Conservation (phyloP, 1,284 basidiomycete genomes). For the Somion occarium region DNA sequence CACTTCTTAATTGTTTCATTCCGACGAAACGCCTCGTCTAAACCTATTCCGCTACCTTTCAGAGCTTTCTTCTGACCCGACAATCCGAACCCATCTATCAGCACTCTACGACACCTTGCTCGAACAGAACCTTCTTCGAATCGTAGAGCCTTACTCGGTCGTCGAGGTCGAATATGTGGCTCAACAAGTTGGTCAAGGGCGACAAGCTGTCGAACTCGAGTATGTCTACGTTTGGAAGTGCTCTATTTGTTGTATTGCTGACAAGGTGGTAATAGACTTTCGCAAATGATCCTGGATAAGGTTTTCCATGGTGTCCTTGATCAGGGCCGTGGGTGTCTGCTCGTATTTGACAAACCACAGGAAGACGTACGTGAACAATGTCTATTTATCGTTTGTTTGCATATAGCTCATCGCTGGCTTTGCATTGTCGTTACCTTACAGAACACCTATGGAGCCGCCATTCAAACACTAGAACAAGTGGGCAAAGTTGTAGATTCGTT, state of each 20-base stretch:
- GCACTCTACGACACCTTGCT: slow-evolving; percentile 93
- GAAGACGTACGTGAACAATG: slow-evolving; percentile 72
- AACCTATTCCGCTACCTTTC: too few species aligned
- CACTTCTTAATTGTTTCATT: not conserved
- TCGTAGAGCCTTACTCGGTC: slow-evolving; percentile 93
- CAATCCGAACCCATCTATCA: slow-evolving; percentile 91
- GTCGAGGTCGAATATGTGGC: slow-evolving; percentile 92
- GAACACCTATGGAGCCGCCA: slow-evolving; percentile 84
- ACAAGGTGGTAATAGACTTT: slow-evolving; percentile 52
- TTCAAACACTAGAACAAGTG: slow-evolving; percentile 87
- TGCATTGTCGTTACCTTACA: slow-evolving; percentile 29
- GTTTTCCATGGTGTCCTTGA: slow-evolving; percentile 93
- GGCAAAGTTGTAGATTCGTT: slow-evolving; percentile 89
- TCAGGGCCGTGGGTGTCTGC: slow-evolving; percentile 88
- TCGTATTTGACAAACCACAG: slow-evolving; percentile 84
- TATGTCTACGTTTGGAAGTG: slow-evolving; percentile 32
- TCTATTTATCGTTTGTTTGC: not conserved
- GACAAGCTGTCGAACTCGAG: slow-evolving; percentile 94
- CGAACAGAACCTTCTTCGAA: slow-evolving; percentile 91
- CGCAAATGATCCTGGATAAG: slow-evolving; percentile 98
- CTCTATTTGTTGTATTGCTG: not conserved
- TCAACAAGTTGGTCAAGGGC: slow-evolving; percentile 83
- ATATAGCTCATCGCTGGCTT: too few species aligned
- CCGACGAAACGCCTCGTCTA: too few species aligned
- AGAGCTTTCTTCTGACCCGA: slow-evolving; percentile 92